Conservation (phyloP, 352 stramenopile species). For the Phytopythium kandeliae region DNA sequence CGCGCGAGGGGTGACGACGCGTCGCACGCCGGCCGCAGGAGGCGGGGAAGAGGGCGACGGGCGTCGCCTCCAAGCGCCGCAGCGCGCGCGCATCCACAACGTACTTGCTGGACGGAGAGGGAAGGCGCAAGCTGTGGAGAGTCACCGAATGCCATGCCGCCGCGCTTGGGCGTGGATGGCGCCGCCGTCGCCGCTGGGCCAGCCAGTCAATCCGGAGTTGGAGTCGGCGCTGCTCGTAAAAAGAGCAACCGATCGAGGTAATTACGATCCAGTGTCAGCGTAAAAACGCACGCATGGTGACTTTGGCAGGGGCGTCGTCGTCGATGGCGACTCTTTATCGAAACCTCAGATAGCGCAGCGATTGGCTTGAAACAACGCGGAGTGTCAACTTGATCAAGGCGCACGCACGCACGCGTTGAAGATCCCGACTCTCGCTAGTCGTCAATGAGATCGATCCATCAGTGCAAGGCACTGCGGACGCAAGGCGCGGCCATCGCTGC, state of each 20-base stretch:
- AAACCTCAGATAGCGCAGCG: no score
- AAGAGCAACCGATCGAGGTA: not conserved
- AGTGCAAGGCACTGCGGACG: no score
- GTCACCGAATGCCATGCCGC: conserved; percentile 3
- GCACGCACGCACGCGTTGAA: no score
- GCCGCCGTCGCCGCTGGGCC: not conserved
- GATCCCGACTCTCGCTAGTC: no score
- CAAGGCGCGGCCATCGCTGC: no score
- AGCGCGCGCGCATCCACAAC: not conserved
- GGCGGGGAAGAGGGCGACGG: conserved; percentile 3
- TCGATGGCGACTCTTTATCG: no score
- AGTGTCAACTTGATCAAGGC: no score
- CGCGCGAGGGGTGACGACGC: not conserved
- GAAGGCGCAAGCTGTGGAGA: conserved; percentile 4
- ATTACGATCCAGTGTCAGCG: no score
- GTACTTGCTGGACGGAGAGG: conserved; percentile 8
- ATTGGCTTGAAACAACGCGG: no score
- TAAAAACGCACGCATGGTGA: no score
- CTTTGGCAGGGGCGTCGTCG: no score
- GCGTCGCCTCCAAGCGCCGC: not conserved
- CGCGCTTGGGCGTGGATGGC: not conserved
- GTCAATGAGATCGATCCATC: no score
- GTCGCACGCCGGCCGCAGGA: not conserved
- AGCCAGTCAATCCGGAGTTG: conserved; percentile 8
- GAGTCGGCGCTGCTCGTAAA: conserved; percentile 5